Base-by-base conservation (phyloP, 2,329 filamentous ascomycete genomes). In the Colletotrichum caudatum region DNA sequence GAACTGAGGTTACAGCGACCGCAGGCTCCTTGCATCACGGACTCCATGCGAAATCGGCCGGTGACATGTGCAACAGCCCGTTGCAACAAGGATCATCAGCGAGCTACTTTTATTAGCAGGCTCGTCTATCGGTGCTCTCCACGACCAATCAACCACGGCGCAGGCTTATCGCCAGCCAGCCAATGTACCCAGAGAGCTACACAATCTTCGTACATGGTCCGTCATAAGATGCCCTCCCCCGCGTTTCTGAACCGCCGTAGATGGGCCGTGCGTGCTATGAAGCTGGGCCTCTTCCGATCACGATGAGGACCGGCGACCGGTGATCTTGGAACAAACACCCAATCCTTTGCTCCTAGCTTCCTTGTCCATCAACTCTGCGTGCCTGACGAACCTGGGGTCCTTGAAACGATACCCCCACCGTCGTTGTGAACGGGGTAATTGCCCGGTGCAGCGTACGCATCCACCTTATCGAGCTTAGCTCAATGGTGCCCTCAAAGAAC, bases 401-500 rank as follows among this genome's bases (percentile, higher is more conserved):
- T 29, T 41, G 2, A n/a, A 12, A 26, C n/a, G 41, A 50, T 37
- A 48, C 14, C 3, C 58, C 29, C 14, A 23, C 20, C 44, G 6
- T 9, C 44, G 6, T 9, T 18, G 11, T 23, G 56, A 57, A 23
- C 51, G 37, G 14, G 50, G 12, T 33, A 60, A 26, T 51, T 20
- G 44, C 35, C 23, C 29, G 20, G n/a, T 20, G 37, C 39, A 23
- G 16, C 23, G 26, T 23, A 33, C n/a, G 37, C 54, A 3, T 18
- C 41, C 20, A 20, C 7, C 18, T 20, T 3, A 26, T n/a, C 35
- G 20, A 41, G 16, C 14, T 35, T 33, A 41, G 56, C 48, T 64
- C 69, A 71, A 71, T 71, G 69, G 46, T 64, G 39, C 23, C 69
- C 35, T 46, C 69, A n/a, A 69, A 57, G 46, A 64, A 23, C 26